Base-by-base conservation (phyloP, 768 basidiomycete genomes). In the Lactarius evosmus region DNA sequence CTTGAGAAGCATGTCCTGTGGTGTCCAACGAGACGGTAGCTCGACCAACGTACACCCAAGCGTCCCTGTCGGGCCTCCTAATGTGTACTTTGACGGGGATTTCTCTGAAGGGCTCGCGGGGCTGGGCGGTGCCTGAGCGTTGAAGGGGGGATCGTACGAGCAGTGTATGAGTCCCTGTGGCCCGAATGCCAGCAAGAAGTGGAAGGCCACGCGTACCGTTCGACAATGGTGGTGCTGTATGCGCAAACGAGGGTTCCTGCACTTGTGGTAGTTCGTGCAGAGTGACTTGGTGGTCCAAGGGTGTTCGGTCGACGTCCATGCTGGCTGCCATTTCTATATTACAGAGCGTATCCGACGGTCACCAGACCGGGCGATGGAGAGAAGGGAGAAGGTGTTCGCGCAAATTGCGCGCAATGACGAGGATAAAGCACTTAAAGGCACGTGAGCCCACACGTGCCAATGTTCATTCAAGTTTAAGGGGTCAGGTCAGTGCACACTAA, bases 61-160 rank as follows among this genome's bases (percentile, higher is more conserved):
- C 82, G 73, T 93, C 91, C 71, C 78, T 84, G 60, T 91, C 91
- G 38, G 91, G 87, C 68, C 85, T 79, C 67, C 91, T 81, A 68
- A 91, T 87, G 70, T 93, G 91, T 22, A 93, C 89, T 73, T 93
- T 92, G 63, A 93, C 91, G 63, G 88, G 83, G 63, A 93, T 83
- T 62, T 93, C 90, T 58, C 86, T 84, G 71, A 90, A 88, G 60
- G 74, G 78, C 69, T 87, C 86, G 61, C 83, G 83, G 62, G 77
- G 61, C 40, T 65, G 63, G 57, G 36, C 4, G 5, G 46, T 19
- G 19, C 46, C 66, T 63, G 32, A 33, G 19, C 19, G 8, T 40
- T 56, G 38, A 44, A 1, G 34, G 8, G 27, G 17, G 41, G 29
- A 17, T 64, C 63, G 60, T 34, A 38, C 44, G 44, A 55, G 58